These are phyloP conservation scores for Artemisia argyi DNA, from an alignment of 129 eudicot genomes.

Conservation along the genomic window DNA sequence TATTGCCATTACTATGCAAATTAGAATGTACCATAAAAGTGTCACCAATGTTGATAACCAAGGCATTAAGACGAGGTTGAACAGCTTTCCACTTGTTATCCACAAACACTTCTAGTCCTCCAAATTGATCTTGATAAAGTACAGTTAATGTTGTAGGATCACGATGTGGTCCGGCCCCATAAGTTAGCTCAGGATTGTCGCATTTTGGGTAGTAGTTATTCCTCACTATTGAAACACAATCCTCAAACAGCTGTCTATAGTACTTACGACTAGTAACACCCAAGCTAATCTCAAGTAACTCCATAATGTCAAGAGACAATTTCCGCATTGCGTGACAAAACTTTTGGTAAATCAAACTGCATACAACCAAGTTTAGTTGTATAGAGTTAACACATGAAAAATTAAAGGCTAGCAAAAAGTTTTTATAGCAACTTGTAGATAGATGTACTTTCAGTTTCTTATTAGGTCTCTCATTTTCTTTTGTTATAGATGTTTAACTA, in stretches of 20 bases:
- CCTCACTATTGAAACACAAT: slow-evolving; percentile 53
- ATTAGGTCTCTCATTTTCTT: too few species aligned
- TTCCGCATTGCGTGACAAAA: slow-evolving; percentile 49
- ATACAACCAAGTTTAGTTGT: background rate
- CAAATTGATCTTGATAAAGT: slow-evolving; percentile 72
- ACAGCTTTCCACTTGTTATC: slow-evolving; percentile 55
- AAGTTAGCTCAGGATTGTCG: slow-evolving; percentile 41
- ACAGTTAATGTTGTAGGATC: slow-evolving; percentile 72
- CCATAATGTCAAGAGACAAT: slow-evolving; percentile 39
- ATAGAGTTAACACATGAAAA: background rate
- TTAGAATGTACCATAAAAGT: slow-evolving; percentile 52
- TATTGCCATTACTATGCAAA: too few species aligned
- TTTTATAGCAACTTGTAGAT: too few species aligned
- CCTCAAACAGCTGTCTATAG: slow-evolving; percentile 45
- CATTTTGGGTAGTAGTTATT: slow-evolving; percentile 66
- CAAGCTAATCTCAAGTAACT: slow-evolving; percentile 59
- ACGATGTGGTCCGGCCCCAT: slow-evolving; percentile 71
- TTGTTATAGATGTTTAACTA: too few species aligned
- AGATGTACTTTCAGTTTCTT: too few species aligned
- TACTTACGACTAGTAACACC: slow-evolving; percentile 40
- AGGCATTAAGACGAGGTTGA: slow-evolving; percentile 45
- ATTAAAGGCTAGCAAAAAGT: background rate
- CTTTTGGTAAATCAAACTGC: slow-evolving; percentile 50
- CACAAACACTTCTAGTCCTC: slow-evolving; percentile 60
- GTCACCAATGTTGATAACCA: slow-evolving; percentile 82